Evolutionary conservation across 1,139 yeast species (phyloP), one percentile per base, ranked within the genome.

Genomic region (Yamadazyma siamensis): DNA sequence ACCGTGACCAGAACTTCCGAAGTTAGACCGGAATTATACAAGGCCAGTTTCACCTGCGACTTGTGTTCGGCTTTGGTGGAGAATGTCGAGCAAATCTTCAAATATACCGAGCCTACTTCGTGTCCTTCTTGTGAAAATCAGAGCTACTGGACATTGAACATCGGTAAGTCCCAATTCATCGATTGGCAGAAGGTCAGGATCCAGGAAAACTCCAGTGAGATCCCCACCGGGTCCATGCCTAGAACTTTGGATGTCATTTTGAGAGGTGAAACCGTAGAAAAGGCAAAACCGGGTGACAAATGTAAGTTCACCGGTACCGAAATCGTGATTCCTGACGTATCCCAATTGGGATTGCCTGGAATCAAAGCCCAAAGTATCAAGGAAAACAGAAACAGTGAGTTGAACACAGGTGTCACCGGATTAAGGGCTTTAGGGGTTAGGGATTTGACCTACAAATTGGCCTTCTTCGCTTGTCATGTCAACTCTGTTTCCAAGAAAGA

Each of bases 161-260:
- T 89, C 13, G 58, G 85, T 17, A 87, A 88, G 56, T 86, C 95
- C 0, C 87, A 81, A 41, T 91, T 91, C 49, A 71, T 87, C 40
- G 98, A 91, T 65, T 91, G 99, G 99, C 99, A 91, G 59, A 84
- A 86, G 46, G 94, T 89, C 15, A 75, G 98, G 45, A 84, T 91
- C 39, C 99, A 91, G 56, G 99, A 91, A 54, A 94, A 91, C 51
- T 78, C 97, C 11, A 84, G 73, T 47, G 98, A 91, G 59, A 91
- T 91, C 37, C 99, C 99, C 16, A 88, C 96, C 0, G 99, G 99
- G 18, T 87, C 96, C 2, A 91, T 91, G 99, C 99, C 99, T 21
- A 76, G 99, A 56, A 91, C 97, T 7, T 62, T 91, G 44, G 98
- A 91, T 56, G 94, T 91, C 16, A 84, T 91, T 34, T 63, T 91